These are phyloP conservation scores for Eleusine indica DNA, from an alignment of 176 grass and related monocot genomes.

Conservation along the genomic window DNA sequence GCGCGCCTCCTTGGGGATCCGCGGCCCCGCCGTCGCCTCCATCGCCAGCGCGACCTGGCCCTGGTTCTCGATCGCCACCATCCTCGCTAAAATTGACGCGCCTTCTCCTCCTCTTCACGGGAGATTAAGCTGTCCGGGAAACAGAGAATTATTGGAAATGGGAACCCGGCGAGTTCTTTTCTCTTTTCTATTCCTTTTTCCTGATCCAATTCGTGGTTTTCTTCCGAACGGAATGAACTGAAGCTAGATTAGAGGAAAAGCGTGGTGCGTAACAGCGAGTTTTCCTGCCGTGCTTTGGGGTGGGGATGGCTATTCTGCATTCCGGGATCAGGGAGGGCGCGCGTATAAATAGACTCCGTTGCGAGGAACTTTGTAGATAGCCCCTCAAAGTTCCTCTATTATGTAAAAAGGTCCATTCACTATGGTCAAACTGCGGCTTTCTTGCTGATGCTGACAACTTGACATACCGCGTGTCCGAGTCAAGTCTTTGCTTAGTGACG, in stretches of 20 bases:
- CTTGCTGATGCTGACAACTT: not conserved
- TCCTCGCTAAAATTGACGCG: slow-evolving; percentile 27
- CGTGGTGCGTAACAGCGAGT: slow-evolving; percentile 1
- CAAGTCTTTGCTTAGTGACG: not conserved
- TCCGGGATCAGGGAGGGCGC: not conserved
- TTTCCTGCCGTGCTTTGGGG: not conserved
- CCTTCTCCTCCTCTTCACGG: not conserved
- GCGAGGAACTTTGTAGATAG: slow-evolving; percentile 20
- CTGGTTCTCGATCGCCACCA: slow-evolving; percentile 76
- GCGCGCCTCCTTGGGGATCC: slow-evolving; percentile 91
- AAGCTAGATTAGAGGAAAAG: slow-evolving; percentile 2
- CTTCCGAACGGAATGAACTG: not conserved
- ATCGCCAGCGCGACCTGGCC: slow-evolving; percentile 9
- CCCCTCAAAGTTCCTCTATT: not conserved
- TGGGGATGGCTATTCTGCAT: not conserved
- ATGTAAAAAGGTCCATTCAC: not conserved
- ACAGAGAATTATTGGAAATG: not conserved
- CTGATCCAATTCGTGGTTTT: not conserved
- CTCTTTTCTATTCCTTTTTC: not conserved
- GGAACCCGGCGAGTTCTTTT: not conserved
- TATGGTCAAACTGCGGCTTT: not conserved
- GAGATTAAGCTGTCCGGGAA: not conserved
- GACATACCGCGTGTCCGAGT: not conserved
- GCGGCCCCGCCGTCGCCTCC: slow-evolving; percentile 19
- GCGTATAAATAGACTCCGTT: slow-evolving; percentile 52